Base-by-base conservation (phyloP, 306 rosid species). In the Vicia sativa region DNA sequence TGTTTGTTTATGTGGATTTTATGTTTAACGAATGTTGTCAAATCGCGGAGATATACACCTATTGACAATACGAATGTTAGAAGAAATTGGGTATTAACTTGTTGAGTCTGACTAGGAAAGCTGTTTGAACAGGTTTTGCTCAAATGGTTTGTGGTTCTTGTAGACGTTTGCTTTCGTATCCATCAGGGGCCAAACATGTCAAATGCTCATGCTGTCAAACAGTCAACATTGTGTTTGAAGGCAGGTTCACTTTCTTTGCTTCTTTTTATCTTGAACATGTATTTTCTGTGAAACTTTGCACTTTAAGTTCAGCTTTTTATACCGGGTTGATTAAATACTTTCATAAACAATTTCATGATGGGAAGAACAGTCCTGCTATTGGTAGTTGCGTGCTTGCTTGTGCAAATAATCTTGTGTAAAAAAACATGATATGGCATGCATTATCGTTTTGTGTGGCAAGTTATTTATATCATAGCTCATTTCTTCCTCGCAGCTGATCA, bases 111-210 rank as follows among this genome's bases (percentile, higher is more conserved):
- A 67, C 25, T 53, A 44, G 21, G 3, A 34, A 8, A 34, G 62
- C 52, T 54, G 65, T 61, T 68, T 35, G 76, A 75, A 58, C 84
- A 84, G 96, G 83, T 71, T 78, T 82, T 80, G 96, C 81, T 68
- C 96, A 92, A 85, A 75, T 92, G 88, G 93, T 92, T 21, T 92
- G 98, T 59, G 98, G 98, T 49, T 80, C 96, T n/a, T 92, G 98
- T 72, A 85, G 74, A 43, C 89, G 75, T 62, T 86, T 92, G 63
- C 96, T 92, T 65, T 76, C 81, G 7, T 87, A 92, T 86, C 83
- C 83, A 6, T 81, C 57, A 15, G 96, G 96, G 68, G 82, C 88
- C 64, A 89, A 63, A 79, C 78, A 80, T 67, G 96, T 90, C 70
- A 84, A 81, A 65, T 92, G 98, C 76, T 82, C 91, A 2, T 89